Evolutionary conservation across 192 early-diverging fungal species (phyloP).

Genomic region (Coemansia sp.): DNA sequence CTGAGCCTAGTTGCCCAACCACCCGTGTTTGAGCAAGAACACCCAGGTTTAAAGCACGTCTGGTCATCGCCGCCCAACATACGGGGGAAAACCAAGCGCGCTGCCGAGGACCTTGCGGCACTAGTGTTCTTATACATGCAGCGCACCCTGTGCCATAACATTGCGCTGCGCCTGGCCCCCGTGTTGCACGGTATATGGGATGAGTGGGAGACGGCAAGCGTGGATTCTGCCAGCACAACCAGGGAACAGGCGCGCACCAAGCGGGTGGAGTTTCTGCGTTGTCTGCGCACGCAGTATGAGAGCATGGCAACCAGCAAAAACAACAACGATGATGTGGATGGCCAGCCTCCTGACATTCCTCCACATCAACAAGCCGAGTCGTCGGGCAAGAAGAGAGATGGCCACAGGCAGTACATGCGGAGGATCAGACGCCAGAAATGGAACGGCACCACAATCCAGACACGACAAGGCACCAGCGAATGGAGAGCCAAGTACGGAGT

Average conservation of each 20-base stretch:
- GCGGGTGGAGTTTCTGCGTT: slow-evolving; percentile 14
- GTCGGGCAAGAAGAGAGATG: neutral
- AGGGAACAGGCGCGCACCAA: neutral
- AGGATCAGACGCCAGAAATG: slow-evolving; percentile 7
- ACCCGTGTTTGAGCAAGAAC: neutral
- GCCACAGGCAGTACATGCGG: neutral
- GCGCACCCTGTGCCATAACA: neutral
- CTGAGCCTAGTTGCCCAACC: neutral
- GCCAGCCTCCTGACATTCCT: neutral
- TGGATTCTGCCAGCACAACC: neutral
- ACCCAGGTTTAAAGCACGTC: slow-evolving; percentile 7
- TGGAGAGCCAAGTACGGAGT: slow-evolving; percentile 10
- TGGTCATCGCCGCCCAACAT: slow-evolving; percentile 14
- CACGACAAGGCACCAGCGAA: neutral
- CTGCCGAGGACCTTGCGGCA: slow-evolving; percentile 14
- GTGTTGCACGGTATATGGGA: slow-evolving; percentile 18
- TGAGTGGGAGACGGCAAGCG: slow-evolving; percentile 14
- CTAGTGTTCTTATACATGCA: slow-evolving; percentile 29
- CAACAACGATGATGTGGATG: neutral
- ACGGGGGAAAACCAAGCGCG: slow-evolving; percentile 9
- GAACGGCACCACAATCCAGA: slow-evolving; percentile 1
- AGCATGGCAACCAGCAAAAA: neutral
- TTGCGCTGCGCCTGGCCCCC: slow-evolving; percentile 14
- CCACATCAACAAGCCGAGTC: neutral
- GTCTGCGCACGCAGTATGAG: slow-evolving; percentile 16